Percentiles rank a stretch among this genome's conserved stretches.
Conservation (phyloP, 768 basidiomycete genomes). For the Leccinum truebloodii region DNA sequence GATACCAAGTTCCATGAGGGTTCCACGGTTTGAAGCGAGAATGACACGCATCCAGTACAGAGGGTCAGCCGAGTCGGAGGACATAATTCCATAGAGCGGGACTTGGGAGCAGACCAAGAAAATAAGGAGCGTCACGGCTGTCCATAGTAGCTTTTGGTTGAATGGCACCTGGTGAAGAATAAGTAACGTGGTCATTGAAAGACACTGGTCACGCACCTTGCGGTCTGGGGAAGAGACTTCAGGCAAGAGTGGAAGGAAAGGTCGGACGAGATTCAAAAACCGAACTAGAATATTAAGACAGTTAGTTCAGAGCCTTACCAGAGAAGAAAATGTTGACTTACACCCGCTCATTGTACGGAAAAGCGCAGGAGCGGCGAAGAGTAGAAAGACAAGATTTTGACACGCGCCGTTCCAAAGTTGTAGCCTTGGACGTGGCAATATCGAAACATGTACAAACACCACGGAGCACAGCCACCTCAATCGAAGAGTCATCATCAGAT, state of each 20-base stretch:
- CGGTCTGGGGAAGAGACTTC: constrained; percentile 98
- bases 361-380: constrained; percentile 25
- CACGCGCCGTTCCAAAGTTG: constrained; percentile 19
- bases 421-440: constrained; percentile 32
- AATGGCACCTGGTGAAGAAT: constrained; percentile 74
- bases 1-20: constrained; percentile 99
- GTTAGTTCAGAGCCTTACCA: constrained; percentile 1
- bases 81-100: constrained; percentile 99
- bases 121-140: constrained; percentile 97
- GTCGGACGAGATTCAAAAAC: constrained; percentile 96
- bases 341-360: constrained; percentile 73
- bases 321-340: constrained; percentile 39
- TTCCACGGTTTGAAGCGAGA: constrained; percentile 96
- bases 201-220: constrained; percentile 57
- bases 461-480: constrained; percentile 15
- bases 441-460: constrained; percentile 31
- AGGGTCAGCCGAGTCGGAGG: constrained; percentile 97
- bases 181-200: constrained; percentile 6
- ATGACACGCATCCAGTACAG: constrained; percentile 99
- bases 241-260: constrained; percentile 94
- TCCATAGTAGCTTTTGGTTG: constrained; percentile 99
- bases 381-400: constrained; percentile 22
- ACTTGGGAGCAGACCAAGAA: constrained; percentile 99
- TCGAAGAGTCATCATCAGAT: no score
- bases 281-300: constrained; percentile 52